Conservation (phyloP, 169 alveolate genomes). For the Amoebophrya sp. region DNA sequence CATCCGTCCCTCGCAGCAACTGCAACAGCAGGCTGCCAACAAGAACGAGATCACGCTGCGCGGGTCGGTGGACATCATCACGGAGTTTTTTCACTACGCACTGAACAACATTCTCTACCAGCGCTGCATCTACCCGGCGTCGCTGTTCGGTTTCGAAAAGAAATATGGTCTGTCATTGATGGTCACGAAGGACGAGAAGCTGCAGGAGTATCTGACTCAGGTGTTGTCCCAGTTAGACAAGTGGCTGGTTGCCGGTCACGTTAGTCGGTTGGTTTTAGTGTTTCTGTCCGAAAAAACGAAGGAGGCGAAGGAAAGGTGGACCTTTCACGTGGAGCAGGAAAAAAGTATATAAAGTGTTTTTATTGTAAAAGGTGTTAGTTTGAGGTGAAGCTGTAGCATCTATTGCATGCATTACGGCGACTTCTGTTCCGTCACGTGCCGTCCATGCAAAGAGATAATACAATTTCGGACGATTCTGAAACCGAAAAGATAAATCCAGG, state of each 20-base stretch:
- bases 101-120: conserved; percentile 1
- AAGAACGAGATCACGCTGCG: not conserved
- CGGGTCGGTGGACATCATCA: not conserved
- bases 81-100: not conserved
- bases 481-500: too few species aligned
- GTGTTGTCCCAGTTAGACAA: not conserved
- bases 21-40: too few species aligned
- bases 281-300: not conserved
- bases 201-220: not conserved
- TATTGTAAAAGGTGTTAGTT: too few species aligned
- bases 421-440: too few species aligned
- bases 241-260: not conserved
- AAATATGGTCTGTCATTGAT: not conserved
- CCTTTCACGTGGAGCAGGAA: conserved; percentile 5
- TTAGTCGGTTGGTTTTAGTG: not conserved
- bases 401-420: too few species aligned
- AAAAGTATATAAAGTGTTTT: too few species aligned
- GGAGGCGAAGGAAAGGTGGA: not conserved
- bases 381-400: too few species aligned
- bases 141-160: not conserved
- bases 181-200: not conserved
- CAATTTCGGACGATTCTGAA: too few species aligned
- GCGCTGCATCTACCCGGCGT: conserved; percentile 5
- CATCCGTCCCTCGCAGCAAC: too few species aligned
- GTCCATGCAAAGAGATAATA: too few species aligned